Conservation (phyloP, 2,329 filamentous ascomycete genomes). For the Calonectria pseudoreteaudii region DNA sequence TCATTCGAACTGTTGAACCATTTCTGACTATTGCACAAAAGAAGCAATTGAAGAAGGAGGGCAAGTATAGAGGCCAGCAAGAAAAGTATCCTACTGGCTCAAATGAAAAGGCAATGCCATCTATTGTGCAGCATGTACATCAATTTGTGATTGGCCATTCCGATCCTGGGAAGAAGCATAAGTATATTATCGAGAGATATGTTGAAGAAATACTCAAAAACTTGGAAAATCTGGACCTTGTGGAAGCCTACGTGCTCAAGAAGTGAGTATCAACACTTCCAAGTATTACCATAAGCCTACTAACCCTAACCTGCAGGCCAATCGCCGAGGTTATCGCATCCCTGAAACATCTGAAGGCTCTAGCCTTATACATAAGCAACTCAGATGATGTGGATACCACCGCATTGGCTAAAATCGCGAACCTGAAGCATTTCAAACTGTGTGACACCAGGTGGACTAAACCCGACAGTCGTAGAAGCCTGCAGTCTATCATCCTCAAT, state of each 20-base stretch:
- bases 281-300: background rate
- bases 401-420: conserved; percentile 18
- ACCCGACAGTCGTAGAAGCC: background rate
- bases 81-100: conserved; percentile 13
- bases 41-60: conserved; percentile 34
- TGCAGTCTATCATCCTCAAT: conserved; percentile 23
- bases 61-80: conserved; percentile 34
- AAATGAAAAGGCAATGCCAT: conserved; percentile 16
- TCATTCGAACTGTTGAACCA: conserved; percentile 34
- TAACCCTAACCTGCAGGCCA: conserved; percentile 18
- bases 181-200: conserved; percentile 29
- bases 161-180: conserved; percentile 28
- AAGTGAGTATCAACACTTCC: conserved; percentile 11
- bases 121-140: conserved; percentile 14
- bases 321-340: conserved; percentile 27
- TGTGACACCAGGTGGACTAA: background rate
- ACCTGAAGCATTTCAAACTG: conserved; percentile 30
- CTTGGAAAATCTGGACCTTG: conserved; percentile 27
- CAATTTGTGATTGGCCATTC: conserved; percentile 22
- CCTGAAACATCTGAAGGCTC: conserved; percentile 27
- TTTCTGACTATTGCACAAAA: conserved; percentile 30
- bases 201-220: conserved; percentile 32
- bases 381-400: background rate
- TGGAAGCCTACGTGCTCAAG: conserved; percentile 20
- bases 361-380: background rate